Evolutionary conservation across 164 flowering plant species (phyloP).

Genomic region (Vitis cinerea): DNA sequence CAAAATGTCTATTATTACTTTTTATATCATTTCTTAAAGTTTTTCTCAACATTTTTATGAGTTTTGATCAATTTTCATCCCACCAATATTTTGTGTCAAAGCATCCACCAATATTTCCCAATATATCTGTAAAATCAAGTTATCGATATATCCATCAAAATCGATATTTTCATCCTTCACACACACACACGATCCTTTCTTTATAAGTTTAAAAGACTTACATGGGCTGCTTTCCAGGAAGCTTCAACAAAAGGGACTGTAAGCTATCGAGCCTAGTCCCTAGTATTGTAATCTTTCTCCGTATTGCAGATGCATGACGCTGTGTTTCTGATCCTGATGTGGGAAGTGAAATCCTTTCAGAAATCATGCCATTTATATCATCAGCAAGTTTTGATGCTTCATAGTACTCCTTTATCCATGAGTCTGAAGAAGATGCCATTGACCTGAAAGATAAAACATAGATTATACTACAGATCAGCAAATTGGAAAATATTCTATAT

Average conservation of each 20-base stretch:
- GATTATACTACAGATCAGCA: background rate
- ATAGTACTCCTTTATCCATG: constrained; percentile 83
- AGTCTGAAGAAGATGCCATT: constrained; percentile 77
- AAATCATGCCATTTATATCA: constrained; percentile 75
- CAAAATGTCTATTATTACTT: too few species aligned
- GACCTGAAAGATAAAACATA: constrained; percentile 19
- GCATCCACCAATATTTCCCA: too few species aligned
- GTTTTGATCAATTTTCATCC: too few species aligned
- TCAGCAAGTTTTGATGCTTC: constrained; percentile 85
- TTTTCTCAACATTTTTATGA: too few species aligned
- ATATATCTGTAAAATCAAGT: too few species aligned
- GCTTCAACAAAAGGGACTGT: constrained; percentile 66
- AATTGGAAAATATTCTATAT: too few species aligned
- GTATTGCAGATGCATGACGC: constrained; percentile 70
- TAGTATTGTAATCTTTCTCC: constrained; percentile 83
- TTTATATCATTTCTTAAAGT: too few species aligned
- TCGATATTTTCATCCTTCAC: too few species aligned
- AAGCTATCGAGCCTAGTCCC: constrained; percentile 85
- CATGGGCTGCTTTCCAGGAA: constrained; percentile 76
- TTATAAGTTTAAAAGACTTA: constrained; percentile 28
- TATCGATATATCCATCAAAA: too few species aligned
- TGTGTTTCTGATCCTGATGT: constrained; percentile 79
- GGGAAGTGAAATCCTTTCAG: constrained; percentile 56
- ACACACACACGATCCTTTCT: too few species aligned
- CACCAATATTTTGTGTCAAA: too few species aligned